Evolutionary conservation across 805 yeast genomes (phyloP).

Genomic region (Kluyveromyces dobzhanskii): DNA sequence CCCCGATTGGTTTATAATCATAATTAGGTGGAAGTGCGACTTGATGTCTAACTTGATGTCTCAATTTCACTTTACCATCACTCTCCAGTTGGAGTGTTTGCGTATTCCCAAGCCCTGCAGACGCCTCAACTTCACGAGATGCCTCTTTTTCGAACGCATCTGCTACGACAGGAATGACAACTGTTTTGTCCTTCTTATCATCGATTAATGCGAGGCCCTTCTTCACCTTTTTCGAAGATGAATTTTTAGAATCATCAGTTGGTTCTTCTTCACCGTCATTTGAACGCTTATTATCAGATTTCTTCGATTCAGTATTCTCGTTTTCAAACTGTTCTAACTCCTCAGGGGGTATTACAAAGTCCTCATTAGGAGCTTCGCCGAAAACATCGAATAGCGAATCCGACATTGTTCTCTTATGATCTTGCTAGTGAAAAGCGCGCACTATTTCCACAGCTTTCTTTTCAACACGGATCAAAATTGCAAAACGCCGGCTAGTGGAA

Average conservation of each 20-base stretch:
- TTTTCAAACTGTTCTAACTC: slow-evolving; percentile 3
- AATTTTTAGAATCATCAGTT: slow-evolving; percentile 4
- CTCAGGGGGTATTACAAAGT: slow-evolving; percentile 12
- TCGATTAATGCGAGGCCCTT: slow-evolving; percentile 24
- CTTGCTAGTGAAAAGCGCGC: no score
- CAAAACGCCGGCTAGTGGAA: no score
- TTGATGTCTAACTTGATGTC: slow-evolving; percentile 95
- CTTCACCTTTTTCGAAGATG: slow-evolving; percentile 18
- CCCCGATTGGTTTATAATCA: slow-evolving; percentile 79
- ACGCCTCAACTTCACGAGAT: slow-evolving; percentile 77
- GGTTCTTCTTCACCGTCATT: slow-evolving; percentile 7
- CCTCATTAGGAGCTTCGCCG: slow-evolving; percentile 16
- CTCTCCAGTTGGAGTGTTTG: slow-evolving; percentile 32
- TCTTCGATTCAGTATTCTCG: slow-evolving; percentile 4
- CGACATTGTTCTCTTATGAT: no score
- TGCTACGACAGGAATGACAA: slow-evolving; percentile 65
- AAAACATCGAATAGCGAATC: slow-evolving; percentile 28
- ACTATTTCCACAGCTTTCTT: no score
- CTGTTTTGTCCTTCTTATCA: slow-evolving; percentile 36
- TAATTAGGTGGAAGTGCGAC: slow-evolving; percentile 93
- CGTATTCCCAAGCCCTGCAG: slow-evolving; percentile 54
- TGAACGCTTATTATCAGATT: background rate
- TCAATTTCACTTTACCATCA: slow-evolving; percentile 55
- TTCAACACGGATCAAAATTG: no score
- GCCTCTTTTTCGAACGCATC: slow-evolving; percentile 87